A percentile compares a stretch with the other conserved stretches of the same genome.
Evolutionary conservation across 2,329 filamentous ascomycete genomes (phyloP).

Genomic region (Stachybotrys chartarum): DNA sequence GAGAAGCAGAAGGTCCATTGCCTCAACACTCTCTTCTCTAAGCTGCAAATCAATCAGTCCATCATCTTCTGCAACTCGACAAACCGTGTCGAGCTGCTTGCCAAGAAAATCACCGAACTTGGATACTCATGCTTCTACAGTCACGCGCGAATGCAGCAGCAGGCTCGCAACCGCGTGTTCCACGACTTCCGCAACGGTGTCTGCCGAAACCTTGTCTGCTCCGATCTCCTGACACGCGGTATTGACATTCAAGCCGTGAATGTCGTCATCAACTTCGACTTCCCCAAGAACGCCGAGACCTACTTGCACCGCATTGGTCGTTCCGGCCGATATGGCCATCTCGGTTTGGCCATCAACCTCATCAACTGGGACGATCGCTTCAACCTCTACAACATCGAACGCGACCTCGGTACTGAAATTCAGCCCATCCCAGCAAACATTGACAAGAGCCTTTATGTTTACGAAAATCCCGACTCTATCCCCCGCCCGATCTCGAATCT

Average conservation of each 20-base stretch:
- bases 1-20: slow-evolving; percentile 99
- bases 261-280: slow-evolving; percentile 99
- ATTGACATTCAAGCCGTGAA: slow-evolving; percentile 99
- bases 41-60: slow-evolving; percentile 98
- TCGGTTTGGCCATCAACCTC: slow-evolving; percentile 95
- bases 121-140: slow-evolving; percentile 99
- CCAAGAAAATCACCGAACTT: slow-evolving; percentile 98
- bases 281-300: slow-evolving; percentile 98
- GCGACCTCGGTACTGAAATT: slow-evolving; percentile 94
- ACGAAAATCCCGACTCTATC: slow-evolving; percentile 92
- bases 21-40: slow-evolving; percentile 96
- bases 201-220: slow-evolving; percentile 96
- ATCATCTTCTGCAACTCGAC: slow-evolving; percentile 99
- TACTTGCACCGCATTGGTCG: slow-evolving; percentile 98
- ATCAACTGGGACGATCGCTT: slow-evolving; percentile 99
- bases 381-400: slow-evolving; percentile 98
- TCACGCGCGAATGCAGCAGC: slow-evolving; percentile 95
- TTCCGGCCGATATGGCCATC: slow-evolving; percentile 92
- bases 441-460: slow-evolving; percentile 97
- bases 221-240: slow-evolving; percentile 92
- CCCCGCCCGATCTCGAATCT: slow-evolving; percentile 66
- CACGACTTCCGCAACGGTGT: slow-evolving; percentile 98
- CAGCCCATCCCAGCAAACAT: slow-evolving; percentile 91
- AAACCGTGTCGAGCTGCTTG: slow-evolving; percentile 92
- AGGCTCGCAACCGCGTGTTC: slow-evolving; percentile 95